phyloP scores from a whole-genome alignment of 2,329 filamentous ascomycete genomes.

The Cladorrhinum sp. region DNA sequence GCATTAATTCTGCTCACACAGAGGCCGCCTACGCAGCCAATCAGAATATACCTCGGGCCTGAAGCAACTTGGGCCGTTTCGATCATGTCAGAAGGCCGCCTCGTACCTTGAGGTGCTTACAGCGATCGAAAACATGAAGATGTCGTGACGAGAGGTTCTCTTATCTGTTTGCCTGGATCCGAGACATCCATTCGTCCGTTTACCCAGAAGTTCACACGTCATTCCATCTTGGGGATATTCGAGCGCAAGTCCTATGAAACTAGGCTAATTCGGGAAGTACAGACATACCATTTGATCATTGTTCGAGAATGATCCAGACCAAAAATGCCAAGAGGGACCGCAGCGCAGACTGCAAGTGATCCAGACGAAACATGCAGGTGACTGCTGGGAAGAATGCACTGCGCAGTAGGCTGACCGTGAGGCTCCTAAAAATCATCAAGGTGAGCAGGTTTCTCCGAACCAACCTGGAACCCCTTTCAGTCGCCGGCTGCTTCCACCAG shows the following conservation, averaged over 20 bases:
- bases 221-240: constrained; percentile 1
- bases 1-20: not conserved
- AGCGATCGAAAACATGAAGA: not conserved
- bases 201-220: constrained; percentile 6
- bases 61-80: not conserved
- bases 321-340: constrained; percentile 1
- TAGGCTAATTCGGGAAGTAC: constrained; percentile 7
- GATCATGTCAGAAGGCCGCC: not conserved
- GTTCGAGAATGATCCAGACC: not conserved
- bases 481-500: not conserved
- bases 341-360: not conserved
- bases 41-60: not conserved
- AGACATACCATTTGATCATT: too few relatives aligned
- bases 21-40: constrained; percentile 10
- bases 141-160: not conserved
- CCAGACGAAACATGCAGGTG: constrained; percentile 2
- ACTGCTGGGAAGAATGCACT: not conserved
- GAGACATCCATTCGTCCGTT: not conserved
- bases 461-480: not conserved
- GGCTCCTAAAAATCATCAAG: not conserved
- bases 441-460: not conserved
- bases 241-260: constrained; percentile 16
- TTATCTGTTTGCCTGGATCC: not conserved
- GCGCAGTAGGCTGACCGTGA: constrained; percentile 6
- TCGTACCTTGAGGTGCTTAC: not conserved